These are phyloP conservation scores for Neoboletus subvelutipes DNA, from an alignment of 768 basidiomycete species.

Conservation along the genomic window DNA sequence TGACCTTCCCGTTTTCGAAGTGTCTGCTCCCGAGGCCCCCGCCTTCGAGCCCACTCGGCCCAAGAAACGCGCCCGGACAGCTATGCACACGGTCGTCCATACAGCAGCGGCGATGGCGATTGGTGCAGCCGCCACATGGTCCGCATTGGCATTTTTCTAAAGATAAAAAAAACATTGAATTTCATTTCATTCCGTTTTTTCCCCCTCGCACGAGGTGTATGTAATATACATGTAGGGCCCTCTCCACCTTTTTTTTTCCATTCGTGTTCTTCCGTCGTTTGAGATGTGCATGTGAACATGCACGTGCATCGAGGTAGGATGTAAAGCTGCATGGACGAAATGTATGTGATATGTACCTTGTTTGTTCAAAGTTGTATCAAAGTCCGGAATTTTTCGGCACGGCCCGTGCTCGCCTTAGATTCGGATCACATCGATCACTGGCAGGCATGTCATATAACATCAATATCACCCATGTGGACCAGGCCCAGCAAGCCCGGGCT, in stretches of 20 bases:
- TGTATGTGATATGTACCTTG: slow-evolving; percentile 11
- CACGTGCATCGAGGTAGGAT: neutral
- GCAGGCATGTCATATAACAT: no score
- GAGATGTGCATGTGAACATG: slow-evolving; percentile 2
- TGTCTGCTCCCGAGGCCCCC: neutral
- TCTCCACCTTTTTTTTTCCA: neutral
- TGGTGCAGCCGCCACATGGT: slow-evolving; percentile 73
- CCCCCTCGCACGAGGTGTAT: neutral
- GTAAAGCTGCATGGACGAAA: slow-evolving; percentile 5
- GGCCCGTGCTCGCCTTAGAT: no score
- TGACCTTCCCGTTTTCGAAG: neutral
- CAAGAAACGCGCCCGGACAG: slow-evolving; percentile 47
- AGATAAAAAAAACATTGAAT: neutral
- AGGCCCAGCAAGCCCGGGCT: no score
- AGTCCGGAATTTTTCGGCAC: no score
- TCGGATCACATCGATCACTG: no score
- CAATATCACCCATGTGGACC: no score
- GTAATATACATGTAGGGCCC: neutral
- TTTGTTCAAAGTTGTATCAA: no score
- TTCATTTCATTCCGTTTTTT: neutral
- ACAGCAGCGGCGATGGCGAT: slow-evolving; percentile 63
- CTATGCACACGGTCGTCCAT: slow-evolving; percentile 42
- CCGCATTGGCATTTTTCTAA: slow-evolving; percentile 66
- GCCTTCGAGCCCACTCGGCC: slow-evolving; percentile 24
- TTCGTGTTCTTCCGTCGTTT: neutral